Conservation (phyloP, 257 asterid species). For the Scutellaria barbata region DNA sequence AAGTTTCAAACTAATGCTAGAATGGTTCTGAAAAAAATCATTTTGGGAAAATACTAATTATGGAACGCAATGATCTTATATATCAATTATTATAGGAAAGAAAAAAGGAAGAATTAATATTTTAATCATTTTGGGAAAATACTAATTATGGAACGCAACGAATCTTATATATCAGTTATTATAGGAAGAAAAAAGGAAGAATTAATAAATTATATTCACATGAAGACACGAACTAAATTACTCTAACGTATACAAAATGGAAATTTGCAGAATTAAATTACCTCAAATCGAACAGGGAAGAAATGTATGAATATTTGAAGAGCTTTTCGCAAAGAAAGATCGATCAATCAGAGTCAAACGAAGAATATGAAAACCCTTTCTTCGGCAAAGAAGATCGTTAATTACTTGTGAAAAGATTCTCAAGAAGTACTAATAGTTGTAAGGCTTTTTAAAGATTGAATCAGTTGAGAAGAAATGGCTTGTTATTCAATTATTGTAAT, state of each 20-base stretch:
- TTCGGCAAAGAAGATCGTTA: background rate
- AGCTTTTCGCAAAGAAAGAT: background rate
- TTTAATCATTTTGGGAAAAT: too few species aligned
- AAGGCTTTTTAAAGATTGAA: slow-evolving; percentile 31
- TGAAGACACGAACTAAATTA: background rate
- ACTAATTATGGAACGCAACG: background rate
- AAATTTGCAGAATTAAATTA: slow-evolving; percentile 7
- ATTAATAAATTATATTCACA: background rate
- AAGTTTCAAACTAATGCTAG: background rate
- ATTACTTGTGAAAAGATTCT: slow-evolving; percentile 5
- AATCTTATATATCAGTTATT: background rate
- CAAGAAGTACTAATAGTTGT: slow-evolving; percentile 19
- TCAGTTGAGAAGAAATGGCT: slow-evolving; percentile 25
- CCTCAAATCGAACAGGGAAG: slow-evolving; percentile 21
- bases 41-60: background rate
- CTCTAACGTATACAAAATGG: slow-evolving; percentile 4
- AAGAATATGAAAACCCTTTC: background rate
- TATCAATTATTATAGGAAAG: background rate
- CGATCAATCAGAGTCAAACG: background rate
- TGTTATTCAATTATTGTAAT: slow-evolving; percentile 38
- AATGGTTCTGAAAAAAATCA: background rate
- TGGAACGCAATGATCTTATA: background rate
- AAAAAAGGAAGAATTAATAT: background rate
- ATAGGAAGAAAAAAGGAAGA: background rate
- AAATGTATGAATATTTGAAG: background rate